Evolutionary conservation across 805 yeast genomes (phyloP), one percentile per base, ranked within the genome.

Genomic region (Kluyveromyces starmeri): DNA sequence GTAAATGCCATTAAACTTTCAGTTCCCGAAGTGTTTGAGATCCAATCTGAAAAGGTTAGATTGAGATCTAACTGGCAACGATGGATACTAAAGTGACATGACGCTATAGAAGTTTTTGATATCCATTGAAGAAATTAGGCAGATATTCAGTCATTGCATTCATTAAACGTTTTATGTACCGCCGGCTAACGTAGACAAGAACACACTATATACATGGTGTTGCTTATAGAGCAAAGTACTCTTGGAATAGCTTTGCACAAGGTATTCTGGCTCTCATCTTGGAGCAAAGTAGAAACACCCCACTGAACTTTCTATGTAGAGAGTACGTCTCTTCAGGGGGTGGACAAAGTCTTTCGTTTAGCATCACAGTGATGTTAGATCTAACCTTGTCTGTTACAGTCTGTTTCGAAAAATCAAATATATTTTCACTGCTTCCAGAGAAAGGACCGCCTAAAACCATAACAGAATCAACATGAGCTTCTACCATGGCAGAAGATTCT

Each of bases 301-400:
- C 98, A 53, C 95, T 83, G 51, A 92, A 75, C 53, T 92, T 92
- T 50, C 98, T 70, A 61, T 92, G 98, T 47, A 92, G 66, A n/a
- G 95, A 82, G 56, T 92, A 92, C 0, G 98, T 92, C 59, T 92
- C 98, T 51, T 92, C 97, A 2, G 98, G 98, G 10, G 98, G 98
- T 3, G 98, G 96, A 3, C 95, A 75, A 41, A 92, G 65, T 46
- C 98, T 73, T 58, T 92, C 95, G 41, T 78, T 73, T 41, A 92
- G 68, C 98, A 92, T 92, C 35, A 88, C 62, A 2, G 85, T 78
- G 45, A 92, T 84, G 50, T 88, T 86, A 3, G 74, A 79, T 44
- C 95, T 73, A 15, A 92, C 96, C 43, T 97, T 72, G 45, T 85
- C 96, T 5, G 97, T 86, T 27, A 92, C 89, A 10, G 96, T 88